phyloP scores from a whole-genome alignment of 2,329 filamentous ascomycete genomes.

The Fonsecaea pedrosoi region DNA sequence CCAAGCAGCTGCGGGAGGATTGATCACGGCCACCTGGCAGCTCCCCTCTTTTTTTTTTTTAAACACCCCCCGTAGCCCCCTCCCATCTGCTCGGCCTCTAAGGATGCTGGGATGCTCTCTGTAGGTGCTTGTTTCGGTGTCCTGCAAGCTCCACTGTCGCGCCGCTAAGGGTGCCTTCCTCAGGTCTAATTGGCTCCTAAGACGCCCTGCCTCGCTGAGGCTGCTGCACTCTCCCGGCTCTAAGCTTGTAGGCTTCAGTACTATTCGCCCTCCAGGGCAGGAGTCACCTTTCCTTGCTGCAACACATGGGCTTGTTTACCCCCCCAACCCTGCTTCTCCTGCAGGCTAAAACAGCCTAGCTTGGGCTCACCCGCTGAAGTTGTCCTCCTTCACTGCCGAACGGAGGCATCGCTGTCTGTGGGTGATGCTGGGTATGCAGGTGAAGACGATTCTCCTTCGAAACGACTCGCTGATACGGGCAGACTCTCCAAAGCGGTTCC shows the following conservation, averaged over 20 bases:
- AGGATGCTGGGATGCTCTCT: slow-evolving; percentile 15
- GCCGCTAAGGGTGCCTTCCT: slow-evolving; percentile 24
- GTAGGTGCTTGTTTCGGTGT: slow-evolving; percentile 19
- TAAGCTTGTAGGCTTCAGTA: slow-evolving; percentile 12
- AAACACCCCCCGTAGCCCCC: slow-evolving; percentile 3
- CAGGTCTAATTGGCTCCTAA: slow-evolving; percentile 22
- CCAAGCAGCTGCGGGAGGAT: slow-evolving; percentile 12
- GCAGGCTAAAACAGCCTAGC: slow-evolving; percentile 33
- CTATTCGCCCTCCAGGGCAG: slow-evolving; percentile 19
- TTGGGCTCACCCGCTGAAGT: slow-evolving; percentile 24
- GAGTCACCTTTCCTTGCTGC: slow-evolving; percentile 13
- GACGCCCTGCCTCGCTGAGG: slow-evolving; percentile 11
- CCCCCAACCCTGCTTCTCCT: slow-evolving; percentile 28
- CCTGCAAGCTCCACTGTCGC: slow-evolving; percentile 26
- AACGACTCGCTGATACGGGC: background rate
- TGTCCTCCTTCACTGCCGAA: slow-evolving; percentile 19
- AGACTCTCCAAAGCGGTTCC: slow-evolving; percentile 1
- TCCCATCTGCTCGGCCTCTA: slow-evolving; percentile 10
- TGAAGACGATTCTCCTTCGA: background rate
- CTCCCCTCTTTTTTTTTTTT: slow-evolving; percentile 2
- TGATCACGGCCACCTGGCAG: slow-evolving; percentile 11
- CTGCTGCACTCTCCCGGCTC: slow-evolving; percentile 32
- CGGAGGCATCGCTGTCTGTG: background rate
- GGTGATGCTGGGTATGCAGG: background rate
- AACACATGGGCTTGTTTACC: slow-evolving; percentile 28